Conservation (phyloP, 2,329 filamentous ascomycete species). For the Corynespora cassiicola region DNA sequence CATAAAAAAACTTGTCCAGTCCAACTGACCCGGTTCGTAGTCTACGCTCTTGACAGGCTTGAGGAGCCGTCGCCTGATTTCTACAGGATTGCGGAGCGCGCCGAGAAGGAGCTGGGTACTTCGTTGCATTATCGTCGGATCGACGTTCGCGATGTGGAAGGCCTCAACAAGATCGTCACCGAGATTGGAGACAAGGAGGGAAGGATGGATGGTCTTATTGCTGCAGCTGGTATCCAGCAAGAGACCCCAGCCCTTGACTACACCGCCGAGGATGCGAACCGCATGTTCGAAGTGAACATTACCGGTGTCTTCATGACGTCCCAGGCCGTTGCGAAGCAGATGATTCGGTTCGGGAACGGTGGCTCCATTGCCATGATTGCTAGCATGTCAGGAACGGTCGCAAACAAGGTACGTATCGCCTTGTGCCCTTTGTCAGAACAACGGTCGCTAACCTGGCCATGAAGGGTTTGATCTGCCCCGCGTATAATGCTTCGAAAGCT, state of each 20-base stretch:
- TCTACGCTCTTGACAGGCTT: constrained; percentile 72
- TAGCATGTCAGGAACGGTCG: constrained; percentile 67
- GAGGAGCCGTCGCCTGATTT: constrained; percentile 68
- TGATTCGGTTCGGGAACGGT: constrained; percentile 65
- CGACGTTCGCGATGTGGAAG: constrained; percentile 76
- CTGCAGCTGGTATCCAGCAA: constrained; percentile 79
- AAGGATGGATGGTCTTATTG: constrained; percentile 79
- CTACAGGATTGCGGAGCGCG: constrained; percentile 67
- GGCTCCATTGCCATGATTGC: constrained; percentile 69
- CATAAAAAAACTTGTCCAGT: constrained; percentile 1
- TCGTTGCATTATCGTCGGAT: constrained; percentile 77
- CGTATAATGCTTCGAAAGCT: constrained; percentile 79
- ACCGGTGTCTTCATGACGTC: constrained; percentile 69
- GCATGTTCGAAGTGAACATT: constrained; percentile 68
- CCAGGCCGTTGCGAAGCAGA: constrained; percentile 68
- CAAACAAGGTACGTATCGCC: constrained; percentile 65
- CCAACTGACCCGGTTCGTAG: too few relatives aligned
- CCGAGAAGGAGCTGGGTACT: constrained; percentile 69
- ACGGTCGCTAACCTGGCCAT: constrained; percentile 16
- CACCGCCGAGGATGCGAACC: constrained; percentile 64
- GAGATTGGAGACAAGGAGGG: constrained; percentile 74
- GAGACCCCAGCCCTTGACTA: constrained; percentile 86
- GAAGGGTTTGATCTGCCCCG: constrained; percentile 70
- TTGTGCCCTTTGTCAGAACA: neutral
- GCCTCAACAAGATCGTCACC: constrained; percentile 71